These are phyloP conservation scores for Citrullus amarus DNA, from an alignment of 306 rosid genomes.

Conservation along the genomic window DNA sequence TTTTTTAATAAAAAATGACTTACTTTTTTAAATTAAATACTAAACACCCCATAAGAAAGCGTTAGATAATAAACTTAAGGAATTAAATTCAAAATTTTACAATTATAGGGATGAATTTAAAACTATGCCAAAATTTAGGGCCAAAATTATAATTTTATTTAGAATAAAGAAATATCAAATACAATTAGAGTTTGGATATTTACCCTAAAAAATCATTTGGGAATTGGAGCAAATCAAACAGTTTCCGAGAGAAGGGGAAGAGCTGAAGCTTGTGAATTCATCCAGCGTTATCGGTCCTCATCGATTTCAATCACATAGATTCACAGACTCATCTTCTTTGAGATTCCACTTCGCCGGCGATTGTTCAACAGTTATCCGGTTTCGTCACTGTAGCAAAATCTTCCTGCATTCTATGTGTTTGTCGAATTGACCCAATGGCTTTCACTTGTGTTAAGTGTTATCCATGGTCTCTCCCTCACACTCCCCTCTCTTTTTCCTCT, in stretches of 20 bases:
- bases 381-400: neutral
- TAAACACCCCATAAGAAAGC: no score
- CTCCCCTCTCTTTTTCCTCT: conserved; percentile 19
- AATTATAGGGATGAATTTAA: no score
- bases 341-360: neutral
- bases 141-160: no score
- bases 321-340: neutral
- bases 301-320: neutral
- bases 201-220: neutral
- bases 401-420: conserved; percentile 15
- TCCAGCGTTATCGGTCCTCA: neutral
- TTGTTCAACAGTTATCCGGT: neutral
- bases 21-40: no score
- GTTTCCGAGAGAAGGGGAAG: neutral
- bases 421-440: conserved; percentile 41
- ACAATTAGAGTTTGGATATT: neutral
- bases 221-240: neutral
- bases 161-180: no score
- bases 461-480: conserved; percentile 24
- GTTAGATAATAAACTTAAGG: no score
- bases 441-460: conserved; percentile 27
- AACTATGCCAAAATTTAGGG: no score
- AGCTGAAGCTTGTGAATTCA: neutral
- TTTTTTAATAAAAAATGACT: no score
- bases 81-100: no score